Evolutionary conservation across 164 flowering plant species (phyloP), one percentile per base, ranked within the genome.

Genomic region (Hamamelis virginiana): DNA sequence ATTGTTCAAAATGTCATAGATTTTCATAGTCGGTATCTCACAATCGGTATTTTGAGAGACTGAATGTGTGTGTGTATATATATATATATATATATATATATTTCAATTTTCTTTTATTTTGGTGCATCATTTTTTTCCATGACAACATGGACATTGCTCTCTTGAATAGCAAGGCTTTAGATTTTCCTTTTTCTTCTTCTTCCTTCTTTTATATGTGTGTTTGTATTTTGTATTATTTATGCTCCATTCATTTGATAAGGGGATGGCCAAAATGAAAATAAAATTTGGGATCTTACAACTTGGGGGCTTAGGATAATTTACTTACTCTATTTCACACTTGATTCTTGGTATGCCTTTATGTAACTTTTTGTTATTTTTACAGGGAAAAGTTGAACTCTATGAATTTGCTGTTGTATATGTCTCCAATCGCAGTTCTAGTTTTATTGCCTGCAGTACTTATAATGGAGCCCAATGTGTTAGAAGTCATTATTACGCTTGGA

Each of bases 311-410:
- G 53, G 18, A 50, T 16, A 12, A 50, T 50, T 15, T 50, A 15
- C n/a, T 50, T 16, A 14, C 16, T 33, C 6, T 6, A 14, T 2
- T 22, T 0, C 45, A 19, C 10, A 18, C 9, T 62, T n/a, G 13
- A 28, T 45, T 22, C 41, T 44, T 59, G 27, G 33, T 26, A n/a
- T 45, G n/a, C 8, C 14, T 15, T n/a, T 22, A 59, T 28, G 5
- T 12, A 22, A 38, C 43, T 45, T 69, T 57, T 22, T 43, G 38
- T 67, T 16, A n/a, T 64, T 51, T 0, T 75, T 78, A 56, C 90
- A 94, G 98, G 85, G 98, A 95, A 70, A 89, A 91, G 83, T 72
- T 95, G 83, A 89, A 92, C 80, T 95, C 98, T 3, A 92, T 95
- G 97, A 95, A 95, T 75, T 80, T 95, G 89, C 70, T 95, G 81